Percentiles rank a stretch among this genome's conserved stretches.
Conservation (phyloP, 352 stramenopile species). For the Globisporangium sylvaticum region DNA sequence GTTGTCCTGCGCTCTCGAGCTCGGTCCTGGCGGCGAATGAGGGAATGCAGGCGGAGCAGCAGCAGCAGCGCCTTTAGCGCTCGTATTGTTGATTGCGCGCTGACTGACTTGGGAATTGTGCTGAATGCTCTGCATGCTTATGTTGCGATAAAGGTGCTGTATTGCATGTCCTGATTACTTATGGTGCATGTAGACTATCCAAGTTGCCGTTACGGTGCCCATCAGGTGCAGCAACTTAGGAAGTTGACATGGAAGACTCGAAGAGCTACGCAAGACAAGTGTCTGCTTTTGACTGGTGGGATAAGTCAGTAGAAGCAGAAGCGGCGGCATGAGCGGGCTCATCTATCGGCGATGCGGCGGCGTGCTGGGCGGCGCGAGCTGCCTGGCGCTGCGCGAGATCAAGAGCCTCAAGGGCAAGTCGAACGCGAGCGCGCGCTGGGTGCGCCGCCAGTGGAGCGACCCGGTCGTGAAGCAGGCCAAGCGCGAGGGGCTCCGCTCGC, state of each 20-base stretch:
- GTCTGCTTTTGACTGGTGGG: not conserved
- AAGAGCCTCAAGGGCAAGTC: slow-evolving; percentile 85
- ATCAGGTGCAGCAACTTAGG: not conserved
- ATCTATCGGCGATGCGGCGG: slow-evolving; percentile 14
- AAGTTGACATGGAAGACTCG: not conserved
- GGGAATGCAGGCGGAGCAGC: not conserved
- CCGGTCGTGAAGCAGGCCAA: slow-evolving; percentile 84
- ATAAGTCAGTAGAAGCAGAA: not conserved
- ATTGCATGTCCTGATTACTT: not conserved
- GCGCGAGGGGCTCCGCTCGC: slow-evolving; percentile 72
- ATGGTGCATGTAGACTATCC: not conserved
- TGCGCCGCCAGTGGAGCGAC: slow-evolving; percentile 82
- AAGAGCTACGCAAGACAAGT: not conserved
- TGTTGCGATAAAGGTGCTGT: not conserved
- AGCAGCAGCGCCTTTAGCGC: not conserved
- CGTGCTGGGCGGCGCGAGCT: slow-evolving; percentile 8
- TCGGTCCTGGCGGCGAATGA: not conserved
- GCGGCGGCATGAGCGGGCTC: slow-evolving; percentile 22
- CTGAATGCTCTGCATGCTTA: not conserved
- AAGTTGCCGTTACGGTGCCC: not conserved
- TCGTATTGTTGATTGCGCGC: not conserved
- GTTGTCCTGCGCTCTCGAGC: not conserved
- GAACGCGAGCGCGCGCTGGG: slow-evolving; percentile 79
- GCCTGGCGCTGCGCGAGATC: slow-evolving; percentile 34
- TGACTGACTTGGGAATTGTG: not conserved